These are phyloP conservation scores for Thuidium tamariscinum DNA, from an alignment of 225 moss, liverwort and hornwort genomes.

Conservation along the genomic window DNA sequence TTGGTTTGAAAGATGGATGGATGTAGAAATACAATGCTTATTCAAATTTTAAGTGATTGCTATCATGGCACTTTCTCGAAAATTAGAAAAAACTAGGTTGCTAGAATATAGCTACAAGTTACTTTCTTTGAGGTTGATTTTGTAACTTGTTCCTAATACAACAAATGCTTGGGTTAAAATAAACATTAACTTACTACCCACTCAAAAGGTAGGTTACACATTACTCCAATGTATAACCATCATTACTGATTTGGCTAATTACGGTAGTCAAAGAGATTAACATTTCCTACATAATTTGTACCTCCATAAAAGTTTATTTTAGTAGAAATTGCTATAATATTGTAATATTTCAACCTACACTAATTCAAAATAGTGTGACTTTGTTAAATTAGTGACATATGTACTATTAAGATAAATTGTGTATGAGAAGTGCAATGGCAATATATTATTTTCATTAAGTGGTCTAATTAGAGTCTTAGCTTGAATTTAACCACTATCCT, in stretches of 20 bases:
- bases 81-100: too few relatives aligned
- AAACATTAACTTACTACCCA: neutral
- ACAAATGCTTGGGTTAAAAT: fast-evolving
- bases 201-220: too few relatives aligned
- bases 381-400: fast-evolving
- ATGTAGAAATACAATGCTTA: too few relatives aligned
- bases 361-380: neutral
- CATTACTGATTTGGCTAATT: neutral
- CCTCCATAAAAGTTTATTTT: too few relatives aligned
- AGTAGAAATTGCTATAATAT: neutral
- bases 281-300: neutral
- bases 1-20: too few relatives aligned
- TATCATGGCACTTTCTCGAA: too few relatives aligned
- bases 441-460: neutral
- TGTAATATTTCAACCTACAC: neutral
- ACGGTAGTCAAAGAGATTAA: neutral
- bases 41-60: too few relatives aligned
- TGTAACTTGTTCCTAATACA: neutral
- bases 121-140: neutral
- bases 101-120: too few relatives aligned
- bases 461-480: neutral
- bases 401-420: neutral
- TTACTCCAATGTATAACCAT: too few relatives aligned
- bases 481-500: fast-evolving
- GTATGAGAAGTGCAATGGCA: fast-evolving